A percentile compares a stretch with the other conserved stretches of the same genome.
Evolutionary conservation across 2,329 filamentous ascomycete species (phyloP).

Genomic region (Coniochaeta prunicola): DNA sequence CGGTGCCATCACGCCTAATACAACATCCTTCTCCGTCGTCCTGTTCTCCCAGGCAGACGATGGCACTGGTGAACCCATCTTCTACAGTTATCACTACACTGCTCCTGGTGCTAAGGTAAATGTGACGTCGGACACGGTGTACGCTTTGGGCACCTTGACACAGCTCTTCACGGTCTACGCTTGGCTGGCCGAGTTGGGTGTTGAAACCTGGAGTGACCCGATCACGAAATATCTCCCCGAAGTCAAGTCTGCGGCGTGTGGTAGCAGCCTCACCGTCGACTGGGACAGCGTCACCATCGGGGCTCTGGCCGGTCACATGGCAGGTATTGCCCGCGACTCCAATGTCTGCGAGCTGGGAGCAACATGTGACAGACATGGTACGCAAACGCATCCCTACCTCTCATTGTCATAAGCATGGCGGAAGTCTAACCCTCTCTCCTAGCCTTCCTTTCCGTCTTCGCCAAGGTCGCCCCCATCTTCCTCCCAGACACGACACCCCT

Average conservation of each 20-base stretch:
- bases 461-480: conserved; percentile 9
- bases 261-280: conserved; percentile 4
- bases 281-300: conserved; percentile 16
- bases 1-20: conserved; percentile 16
- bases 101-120: conserved; percentile 6
- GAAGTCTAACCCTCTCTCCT: background rate
- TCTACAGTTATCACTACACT: conserved; percentile 18
- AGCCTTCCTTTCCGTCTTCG: conserved; percentile 10
- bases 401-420: no score
- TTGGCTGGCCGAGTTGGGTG: conserved; percentile 21
- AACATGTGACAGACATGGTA: conserved; percentile 8
- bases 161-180: conserved; percentile 25
- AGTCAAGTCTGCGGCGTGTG: background rate
- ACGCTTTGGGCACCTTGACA: conserved; percentile 21
- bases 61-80: conserved; percentile 5
- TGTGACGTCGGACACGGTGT: conserved; percentile 15
- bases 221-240: conserved; percentile 22
- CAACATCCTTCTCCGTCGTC: conserved; percentile 19
- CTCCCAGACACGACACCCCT: conserved; percentile 16
- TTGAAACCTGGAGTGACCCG: conserved; percentile 17
- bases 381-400: background rate
- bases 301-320: conserved; percentile 14
- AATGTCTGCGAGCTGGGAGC: conserved; percentile 9
- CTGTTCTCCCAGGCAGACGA: conserved; percentile 11
- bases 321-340: conserved; percentile 14